Base-by-base conservation (phyloP, 352 stramenopile genomes). In the Globisporangium mamillatum region DNA sequence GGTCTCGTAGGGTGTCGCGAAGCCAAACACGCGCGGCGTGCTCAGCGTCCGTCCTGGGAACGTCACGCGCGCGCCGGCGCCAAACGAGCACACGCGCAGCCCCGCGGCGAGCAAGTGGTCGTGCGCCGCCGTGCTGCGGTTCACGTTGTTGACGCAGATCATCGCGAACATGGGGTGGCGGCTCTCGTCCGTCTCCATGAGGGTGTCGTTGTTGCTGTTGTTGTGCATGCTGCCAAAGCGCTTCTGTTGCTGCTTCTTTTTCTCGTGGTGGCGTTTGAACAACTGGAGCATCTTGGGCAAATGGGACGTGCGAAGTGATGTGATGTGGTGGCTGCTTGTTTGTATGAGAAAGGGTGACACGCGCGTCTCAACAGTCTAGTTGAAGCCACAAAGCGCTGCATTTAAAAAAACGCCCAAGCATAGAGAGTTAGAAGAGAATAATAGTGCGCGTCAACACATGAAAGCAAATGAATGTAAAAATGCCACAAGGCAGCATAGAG, bases 131-230 rank as follows among this genome's bases (percentile, higher is more conserved):
- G 88, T 83, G 70, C 86, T 95, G 50, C 88, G 81, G 66, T 96
- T 96, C 41, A 96, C 88, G 70, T 96, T 96, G 76, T 93, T 94
- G 36, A 75, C 82, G 71, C 88, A 96, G 41, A 96, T 80, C 74
- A 95, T 88, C n/a, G 86, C 84, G 66, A 95, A 96, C 65, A 72
- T 68, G 6, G 60, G 67, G n/a, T 22, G 67, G n/a, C 4, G 3
- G 18, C 16, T 9, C 22, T 34, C n/a, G 20, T 60, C 55, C 20
- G 7, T 48, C 32, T 38, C 22, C 3, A 22, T 0, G 10, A 7
- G 12, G 9, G 10, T 4, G 29, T 24, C 27, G 27, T n/a, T 18
- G 18, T 12, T 38, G 44, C 8, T 36, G 34, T 16, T 68, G 27
- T 34, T 44, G 34, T 3, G 66, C 24, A 18, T 54, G 55, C 20